Evolutionary conservation across 306 rosid species (phyloP), one percentile per base, ranked within the genome.

Genomic region (Castanea mollissima): DNA sequence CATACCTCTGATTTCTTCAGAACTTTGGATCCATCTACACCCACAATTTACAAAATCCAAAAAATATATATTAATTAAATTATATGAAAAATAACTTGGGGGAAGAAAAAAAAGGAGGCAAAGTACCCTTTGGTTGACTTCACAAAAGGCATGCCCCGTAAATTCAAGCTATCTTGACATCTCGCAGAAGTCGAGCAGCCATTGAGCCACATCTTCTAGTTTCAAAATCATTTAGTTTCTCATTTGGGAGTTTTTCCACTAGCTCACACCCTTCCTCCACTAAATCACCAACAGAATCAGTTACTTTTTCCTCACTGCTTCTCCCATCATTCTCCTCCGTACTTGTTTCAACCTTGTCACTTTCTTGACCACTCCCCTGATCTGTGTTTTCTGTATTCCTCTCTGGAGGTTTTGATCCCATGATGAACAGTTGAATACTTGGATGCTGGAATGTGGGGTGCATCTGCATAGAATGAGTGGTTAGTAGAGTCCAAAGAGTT

Each of bases 371-470:
- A 44, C 58, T 21, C 14, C 38, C 69, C 64, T 74, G 71, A 49
- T 38, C 74, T 29, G 77, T 6, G 57, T 68, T 91, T 41, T 77
- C 88, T 29, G 75, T 19, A 79, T 62, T 38, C 34, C 76, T 90
- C 12, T 79, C 75, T 16, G 81, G 67, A 27, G 81, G 70, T 76
- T 91, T 95, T 23, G 56, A 18, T 74, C 86, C 93, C 97, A 92
- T 83, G 6, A 90, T 74, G 85, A 77, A 91, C 76, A 95, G 91
- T 79, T 92, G 92, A 78, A 95, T 95, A 78, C 93, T 91, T 58
- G 97, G 92, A 89, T 95, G 98, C 78, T 92, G 97, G 86, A 86
- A 95, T 70, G 93, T 92, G 74, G 88, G 82, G 76, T 95, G 97
- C 99, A 95, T 95, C 99, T 92, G 92, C 84, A 85, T 49, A 75